A percentile compares a stretch with the other conserved stretches of the same genome.
phyloP scores from a whole-genome alignment of 768 basidiomycete species.

The Leccinum rimulosum region DNA sequence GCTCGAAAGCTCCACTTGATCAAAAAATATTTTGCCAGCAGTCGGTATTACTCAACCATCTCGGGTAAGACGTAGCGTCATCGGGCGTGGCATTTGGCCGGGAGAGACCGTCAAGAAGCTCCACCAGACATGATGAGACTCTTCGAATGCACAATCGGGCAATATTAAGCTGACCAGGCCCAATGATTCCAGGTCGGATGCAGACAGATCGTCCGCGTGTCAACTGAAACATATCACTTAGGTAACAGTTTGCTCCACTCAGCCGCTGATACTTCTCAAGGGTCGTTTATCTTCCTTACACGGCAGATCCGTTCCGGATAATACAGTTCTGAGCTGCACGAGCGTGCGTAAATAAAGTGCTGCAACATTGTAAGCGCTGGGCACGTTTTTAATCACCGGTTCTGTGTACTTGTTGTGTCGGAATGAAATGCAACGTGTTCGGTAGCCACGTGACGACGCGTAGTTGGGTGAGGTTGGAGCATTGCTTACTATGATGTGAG shows the following conservation, averaged over 20 bases:
- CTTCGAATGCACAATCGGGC: not conserved
- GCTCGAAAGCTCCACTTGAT: slow-evolving; percentile 15
- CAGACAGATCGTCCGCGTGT: slow-evolving; percentile 6
- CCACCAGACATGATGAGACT: not conserved
- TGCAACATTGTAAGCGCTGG: not conserved
- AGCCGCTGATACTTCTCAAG: not conserved
- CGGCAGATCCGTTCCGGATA: not conserved
- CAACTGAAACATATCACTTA: slow-evolving; percentile 17
- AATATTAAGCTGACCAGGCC: not conserved
- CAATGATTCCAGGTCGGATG: not conserved
- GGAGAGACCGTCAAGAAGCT: not conserved
- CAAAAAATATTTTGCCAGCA: not conserved
- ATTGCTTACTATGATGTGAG: not conserved
- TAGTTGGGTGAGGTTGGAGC: not conserved
- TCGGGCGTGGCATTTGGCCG: not conserved
- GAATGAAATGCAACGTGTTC: not conserved
- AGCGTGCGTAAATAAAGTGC: not conserved
- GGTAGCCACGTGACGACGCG: slow-evolving; percentile 18
- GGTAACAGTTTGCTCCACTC: slow-evolving; percentile 18
- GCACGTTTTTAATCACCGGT: slow-evolving; percentile 1
- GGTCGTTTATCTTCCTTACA: no score
- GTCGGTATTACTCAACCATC: not conserved
- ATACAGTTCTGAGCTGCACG: not conserved
- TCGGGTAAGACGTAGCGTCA: not conserved
- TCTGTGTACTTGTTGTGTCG: not conserved